Base-by-base conservation (phyloP, 495 filamentous ascomycete genomes). In the Lasiosphaeria ovina region DNA sequence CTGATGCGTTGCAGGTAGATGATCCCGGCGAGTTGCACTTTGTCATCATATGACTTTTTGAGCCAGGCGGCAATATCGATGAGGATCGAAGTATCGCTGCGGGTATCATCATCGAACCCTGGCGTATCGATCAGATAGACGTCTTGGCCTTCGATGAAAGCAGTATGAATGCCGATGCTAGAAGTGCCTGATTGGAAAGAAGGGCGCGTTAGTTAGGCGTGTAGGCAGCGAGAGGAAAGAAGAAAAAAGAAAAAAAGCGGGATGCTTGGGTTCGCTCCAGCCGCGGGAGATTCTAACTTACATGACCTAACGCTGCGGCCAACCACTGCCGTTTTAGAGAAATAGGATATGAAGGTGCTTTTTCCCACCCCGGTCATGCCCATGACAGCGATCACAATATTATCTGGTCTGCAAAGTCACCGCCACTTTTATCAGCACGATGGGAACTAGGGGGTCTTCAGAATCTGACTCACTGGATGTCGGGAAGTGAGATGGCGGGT, bases 1-100 rank as follows among this genome's bases (percentile, higher is more conserved):
- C 44, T 50, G 45, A 58, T 58, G 31, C 55, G 55, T 12, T 58
- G 55, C 8, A 58, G 10, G 34, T 58, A 51, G 33, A 58, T 17
- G 33, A 58, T 36, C 2, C 44, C 55, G 2, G 8, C 9, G 4
- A 58, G 5, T 33, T 58, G n/a, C 31, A 50, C 5, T 5, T 24
- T 12, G 3, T 16, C 16, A 3, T 34, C n/a, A 44, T 35, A 50
- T 9, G 24, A 2, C 16, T 5, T 8, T 8, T 35, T 50, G 6
- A 58, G 45, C 55, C 55, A 58, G 16, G 11, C 8, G 24, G 55
- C 55, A 34, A 58, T 3, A 3, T 58, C 31, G 14, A 4, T 8
- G 4, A 58, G 55, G 16, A 51, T 34, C 9, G 3, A 2, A 3
- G n/a, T 16, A 12, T 58, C 55, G 8, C 40, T 7, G 4, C 45